Evolutionary conservation across 345 rosid genomes (phyloP), one percentile per base, ranked within the genome.

Genomic region (Psidium friedrichsthalianum): DNA sequence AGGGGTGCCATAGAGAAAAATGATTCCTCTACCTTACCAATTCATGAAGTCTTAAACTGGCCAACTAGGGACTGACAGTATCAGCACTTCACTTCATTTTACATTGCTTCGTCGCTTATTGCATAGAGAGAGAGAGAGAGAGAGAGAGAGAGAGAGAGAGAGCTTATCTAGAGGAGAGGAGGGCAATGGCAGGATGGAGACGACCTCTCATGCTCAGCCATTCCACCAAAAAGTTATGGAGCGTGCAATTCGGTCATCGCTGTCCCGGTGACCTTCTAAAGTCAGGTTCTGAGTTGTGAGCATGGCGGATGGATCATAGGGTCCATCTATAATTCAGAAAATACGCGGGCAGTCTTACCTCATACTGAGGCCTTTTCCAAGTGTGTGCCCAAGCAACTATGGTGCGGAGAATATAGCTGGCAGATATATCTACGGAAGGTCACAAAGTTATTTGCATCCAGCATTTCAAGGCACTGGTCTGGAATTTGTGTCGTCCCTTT

Each of bases 241-340:
- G n/a, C n/a, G n/a, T n/a, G n/a, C n/a, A n/a, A n/a, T n/a, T n/a
- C n/a, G n/a, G n/a, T n/a, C n/a, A n/a, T n/a, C n/a, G n/a, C n/a
- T n/a, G n/a, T n/a, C n/a, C n/a, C n/a, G n/a, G n/a, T n/a, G n/a
- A n/a, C n/a, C n/a, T n/a, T n/a, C n/a, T n/a, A n/a, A n/a, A n/a
- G 92, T 87, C 87, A 88, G 86, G 85, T 18, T 88, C 85, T 84
- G 52, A 85, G 89, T 76, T 87, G 90, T 81, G 81, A 88, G 47
- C 57, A 92, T 91, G 94, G 95, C 88, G 84, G 97, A 95, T 92
- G 94, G 91, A 90, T 88, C 89, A 51, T 87, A 80, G 88, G 81
- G 89, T 89, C 96, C 94, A 87, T 91, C 96, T 25, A 89, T 92
- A 47, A 86, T 89, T 80, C 93, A 90, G 86, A 94, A 93, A 88